Percentiles rank a stretch among this genome's conserved stretches.
Evolutionary conservation across 495 filamentous ascomycete genomes (phyloP).

Genomic region (Hypoxylon cercidicola): DNA sequence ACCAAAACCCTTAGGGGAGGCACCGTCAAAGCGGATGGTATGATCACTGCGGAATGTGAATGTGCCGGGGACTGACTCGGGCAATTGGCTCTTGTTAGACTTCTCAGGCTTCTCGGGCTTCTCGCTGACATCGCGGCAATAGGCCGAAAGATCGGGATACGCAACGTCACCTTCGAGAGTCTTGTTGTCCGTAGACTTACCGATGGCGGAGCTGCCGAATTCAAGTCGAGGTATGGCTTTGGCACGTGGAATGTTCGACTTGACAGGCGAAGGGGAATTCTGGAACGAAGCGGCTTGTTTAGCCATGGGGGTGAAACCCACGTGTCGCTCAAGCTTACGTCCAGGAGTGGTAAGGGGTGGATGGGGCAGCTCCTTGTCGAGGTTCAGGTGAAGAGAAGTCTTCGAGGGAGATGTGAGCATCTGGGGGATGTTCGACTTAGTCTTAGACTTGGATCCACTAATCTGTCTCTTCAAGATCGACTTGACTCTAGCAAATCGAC

Average conservation of each 20-base stretch:
- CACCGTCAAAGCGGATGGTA: conserved; percentile 62
- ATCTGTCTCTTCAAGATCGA: conserved; percentile 59
- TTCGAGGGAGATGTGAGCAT: conserved; percentile 50
- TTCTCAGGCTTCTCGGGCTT: conserved; percentile 39
- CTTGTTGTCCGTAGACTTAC: conserved; percentile 22
- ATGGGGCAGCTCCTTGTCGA: conserved; percentile 56
- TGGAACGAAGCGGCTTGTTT: conserved; percentile 49
- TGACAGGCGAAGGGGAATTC: conserved; percentile 61
- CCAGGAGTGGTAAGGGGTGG: conserved; percentile 60
- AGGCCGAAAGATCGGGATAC: conserved; percentile 60
- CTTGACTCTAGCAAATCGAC: conserved; percentile 60
- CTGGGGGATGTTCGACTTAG: conserved; percentile 45
- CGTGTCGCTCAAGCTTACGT: conserved; percentile 55
- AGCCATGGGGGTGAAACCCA: conserved; percentile 60
- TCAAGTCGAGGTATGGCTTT: conserved; percentile 46
- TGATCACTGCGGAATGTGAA: conserved; percentile 71
- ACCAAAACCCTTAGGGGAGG: conserved; percentile 57
- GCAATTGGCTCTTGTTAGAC: conserved; percentile 34
- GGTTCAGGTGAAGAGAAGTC: conserved; percentile 53
- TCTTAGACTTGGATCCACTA: conserved; percentile 50
- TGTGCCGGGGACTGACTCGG: conserved; percentile 57
- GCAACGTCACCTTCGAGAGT: conserved; percentile 40
- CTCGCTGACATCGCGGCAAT: conserved; percentile 44
- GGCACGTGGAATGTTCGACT: conserved; percentile 56
- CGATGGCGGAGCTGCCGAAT: conserved; percentile 20